A percentile compares a stretch with the other conserved stretches of the same genome.
These are phyloP conservation scores for Arachis monticola DNA, from an alignment of 331 rosid species.

Conservation along the genomic window DNA sequence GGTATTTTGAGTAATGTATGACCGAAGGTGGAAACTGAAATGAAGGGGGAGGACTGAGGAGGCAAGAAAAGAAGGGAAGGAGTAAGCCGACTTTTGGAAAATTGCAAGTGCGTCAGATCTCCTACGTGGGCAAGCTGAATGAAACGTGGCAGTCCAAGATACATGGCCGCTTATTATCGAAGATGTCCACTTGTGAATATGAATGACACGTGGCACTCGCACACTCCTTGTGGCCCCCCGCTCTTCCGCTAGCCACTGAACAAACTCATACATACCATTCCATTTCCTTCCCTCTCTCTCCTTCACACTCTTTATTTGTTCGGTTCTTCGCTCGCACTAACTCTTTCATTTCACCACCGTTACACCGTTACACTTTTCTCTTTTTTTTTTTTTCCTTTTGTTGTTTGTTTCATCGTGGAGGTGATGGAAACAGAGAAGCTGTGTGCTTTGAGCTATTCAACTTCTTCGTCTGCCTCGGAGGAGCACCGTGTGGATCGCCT, in stretches of 20 bases:
- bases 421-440: constrained; percentile 3
- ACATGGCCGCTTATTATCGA: constrained; percentile 46
- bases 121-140: constrained; percentile 41
- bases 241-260: constrained; percentile 40
- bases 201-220: constrained; percentile 65
- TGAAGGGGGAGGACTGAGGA: not conserved
- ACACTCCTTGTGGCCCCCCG: constrained; percentile 22
- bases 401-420: not conserved
- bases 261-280: not conserved
- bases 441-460: constrained; percentile 7
- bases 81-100: constrained; percentile 41
- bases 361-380: constrained; percentile 1
- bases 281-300: not conserved
- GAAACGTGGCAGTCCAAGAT: constrained; percentile 70
- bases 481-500: constrained; percentile 52
- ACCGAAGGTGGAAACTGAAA: not conserved
- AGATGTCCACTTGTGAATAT: constrained; percentile 51
- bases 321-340: constrained; percentile 12
- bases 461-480: constrained; percentile 30
- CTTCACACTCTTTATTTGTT: too few species aligned
- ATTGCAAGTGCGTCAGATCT: constrained; percentile 43
- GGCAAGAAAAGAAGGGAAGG: not conserved
- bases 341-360: not conserved
- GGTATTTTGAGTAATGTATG: too few species aligned
- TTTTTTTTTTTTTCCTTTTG: not conserved